phyloP scores from a whole-genome alignment of 345 rosid genomes.

The Camelina sativa region DNA sequence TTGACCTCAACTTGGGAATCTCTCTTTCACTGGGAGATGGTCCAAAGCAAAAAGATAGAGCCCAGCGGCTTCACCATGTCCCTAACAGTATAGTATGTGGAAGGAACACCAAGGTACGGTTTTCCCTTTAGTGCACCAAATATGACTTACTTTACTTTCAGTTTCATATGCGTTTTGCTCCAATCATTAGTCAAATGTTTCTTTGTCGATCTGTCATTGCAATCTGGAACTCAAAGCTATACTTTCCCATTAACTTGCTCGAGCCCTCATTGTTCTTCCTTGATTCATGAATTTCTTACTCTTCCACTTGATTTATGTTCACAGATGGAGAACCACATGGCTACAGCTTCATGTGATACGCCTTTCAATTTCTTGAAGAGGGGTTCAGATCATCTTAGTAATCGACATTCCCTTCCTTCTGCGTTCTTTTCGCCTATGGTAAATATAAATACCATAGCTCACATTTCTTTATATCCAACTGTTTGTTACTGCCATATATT shows the following conservation, averaged over 20 bases:
- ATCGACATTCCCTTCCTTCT: conserved; percentile 52
- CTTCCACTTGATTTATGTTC: conserved; percentile 32
- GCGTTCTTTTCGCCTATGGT: conserved; percentile 64
- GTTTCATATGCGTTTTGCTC: conserved; percentile 25
- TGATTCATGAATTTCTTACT: conserved; percentile 15
- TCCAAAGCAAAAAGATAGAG: conserved; percentile 55
- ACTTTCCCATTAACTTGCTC: conserved; percentile 1
- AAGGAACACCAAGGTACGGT: conserved; percentile 57
- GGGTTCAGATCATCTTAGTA: conserved; percentile 58
- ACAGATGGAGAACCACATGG: conserved; percentile 55
- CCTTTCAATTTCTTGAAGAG: conserved; percentile 56
- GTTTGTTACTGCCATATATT: conserved; percentile 5
- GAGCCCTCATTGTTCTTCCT: conserved; percentile 24
- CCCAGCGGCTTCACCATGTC: conserved; percentile 49
- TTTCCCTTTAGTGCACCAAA: conserved; percentile 14
- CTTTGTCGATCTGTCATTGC: conserved; percentile 7
- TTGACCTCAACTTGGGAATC: conserved; percentile 84
- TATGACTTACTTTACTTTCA: conserved; percentile 23
- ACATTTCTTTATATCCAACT: conserved; percentile 8
- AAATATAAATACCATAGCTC: conserved; percentile 42
- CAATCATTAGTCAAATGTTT: conserved; percentile 1
- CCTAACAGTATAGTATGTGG: conserved; percentile 43
- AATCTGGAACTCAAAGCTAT: conserved; percentile 25
- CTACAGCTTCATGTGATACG: conserved; percentile 48
- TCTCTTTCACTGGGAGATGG: conserved; percentile 58